These are phyloP conservation scores for Alternaria gaisen DNA, from an alignment of 2,329 filamentous ascomycete genomes.

Conservation along the genomic window DNA sequence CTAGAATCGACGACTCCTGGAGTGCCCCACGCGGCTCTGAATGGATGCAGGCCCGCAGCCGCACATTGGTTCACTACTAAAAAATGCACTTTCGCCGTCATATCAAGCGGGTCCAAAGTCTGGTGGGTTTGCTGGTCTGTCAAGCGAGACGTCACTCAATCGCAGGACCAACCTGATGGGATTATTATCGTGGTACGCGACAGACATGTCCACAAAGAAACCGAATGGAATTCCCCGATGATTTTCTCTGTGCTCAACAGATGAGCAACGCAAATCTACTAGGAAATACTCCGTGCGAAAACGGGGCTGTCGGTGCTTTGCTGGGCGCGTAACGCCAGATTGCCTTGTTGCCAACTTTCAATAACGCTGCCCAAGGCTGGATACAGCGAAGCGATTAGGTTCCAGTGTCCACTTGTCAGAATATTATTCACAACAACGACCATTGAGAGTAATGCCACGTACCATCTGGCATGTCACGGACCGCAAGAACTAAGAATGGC, in stretches of 20 bases:
- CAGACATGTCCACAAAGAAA: constrained; percentile 3
- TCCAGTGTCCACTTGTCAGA: constrained; percentile 6
- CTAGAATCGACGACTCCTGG: constrained; percentile 1
- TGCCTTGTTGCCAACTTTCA: background rate
- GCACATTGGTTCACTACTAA: constrained; percentile 7
- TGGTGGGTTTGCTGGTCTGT: constrained; percentile 6
- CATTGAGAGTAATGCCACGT: constrained; percentile 16
- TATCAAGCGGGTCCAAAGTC: constrained; percentile 2
- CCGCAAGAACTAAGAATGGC: constrained; percentile 12
- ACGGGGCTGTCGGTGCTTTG: constrained; percentile 2
- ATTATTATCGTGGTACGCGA: background rate
- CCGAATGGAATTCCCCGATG: background rate
- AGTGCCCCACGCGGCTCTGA: constrained; percentile 4
- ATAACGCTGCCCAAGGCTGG: background rate
- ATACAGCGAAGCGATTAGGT: background rate
- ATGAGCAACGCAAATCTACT: background rate
- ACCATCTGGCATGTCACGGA: constrained; percentile 15
- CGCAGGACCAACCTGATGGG: constrained; percentile 9
- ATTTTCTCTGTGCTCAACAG: background rate
- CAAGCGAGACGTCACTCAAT: constrained; percentile 18
- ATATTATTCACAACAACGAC: constrained; percentile 8
- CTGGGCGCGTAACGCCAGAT: background rate
- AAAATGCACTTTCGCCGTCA: constrained; percentile 12
- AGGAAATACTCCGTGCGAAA: background rate
- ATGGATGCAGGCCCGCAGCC: constrained; percentile 11